Evolutionary conservation across 176 grass and related monocot species (phyloP), one percentile per base, ranked within the genome.

Genomic region (Cymbopogon citratus): DNA sequence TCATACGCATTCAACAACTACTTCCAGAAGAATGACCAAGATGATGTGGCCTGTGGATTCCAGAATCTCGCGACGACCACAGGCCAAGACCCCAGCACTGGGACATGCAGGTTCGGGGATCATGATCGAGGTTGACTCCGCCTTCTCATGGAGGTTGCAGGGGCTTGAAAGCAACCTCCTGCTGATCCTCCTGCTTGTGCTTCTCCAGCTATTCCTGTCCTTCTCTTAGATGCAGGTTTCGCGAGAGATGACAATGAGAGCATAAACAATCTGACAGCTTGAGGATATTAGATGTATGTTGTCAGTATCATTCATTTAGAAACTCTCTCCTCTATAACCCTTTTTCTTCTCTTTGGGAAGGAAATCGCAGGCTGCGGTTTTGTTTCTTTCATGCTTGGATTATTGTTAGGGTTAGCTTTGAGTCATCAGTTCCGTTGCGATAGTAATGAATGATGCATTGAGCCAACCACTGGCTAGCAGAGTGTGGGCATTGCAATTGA

Each of bases 21-120:
- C 75, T 99, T 77, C 80, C 96, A 99, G 92, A 99, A 93, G 87
- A 99, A 95, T 38, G 96, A 99, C 67, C 96, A 99, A 69, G 96
- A 99, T 23, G 92, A 99, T 11, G 85, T 93, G 49, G 96, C 96
- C 12, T 99, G 96, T 21, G 93, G 91, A 14, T 99, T 99, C 59
- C 74, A 81, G 1, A 89, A 89, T 75, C 79, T 95, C 0, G 96
- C 96, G 7, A 99, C 85, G 0, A 91, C 60, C 67, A 99, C 96
- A 0, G 92, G 88, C 77, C 91, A 82, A 33, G 91, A 95, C 63
- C 96, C 96, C 19, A 93, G 86, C 54, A 99, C 89, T 0, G 96
- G 92, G 19, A 90, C 84, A 5, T 99, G 96, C 82, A 94, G 92
- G 45, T 95, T 99, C 4, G 89, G 89, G 88, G 38, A 75, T 99